Evolutionary conservation across 345 rosid genomes (phyloP).

Genomic region (Reutealis trisperma): DNA sequence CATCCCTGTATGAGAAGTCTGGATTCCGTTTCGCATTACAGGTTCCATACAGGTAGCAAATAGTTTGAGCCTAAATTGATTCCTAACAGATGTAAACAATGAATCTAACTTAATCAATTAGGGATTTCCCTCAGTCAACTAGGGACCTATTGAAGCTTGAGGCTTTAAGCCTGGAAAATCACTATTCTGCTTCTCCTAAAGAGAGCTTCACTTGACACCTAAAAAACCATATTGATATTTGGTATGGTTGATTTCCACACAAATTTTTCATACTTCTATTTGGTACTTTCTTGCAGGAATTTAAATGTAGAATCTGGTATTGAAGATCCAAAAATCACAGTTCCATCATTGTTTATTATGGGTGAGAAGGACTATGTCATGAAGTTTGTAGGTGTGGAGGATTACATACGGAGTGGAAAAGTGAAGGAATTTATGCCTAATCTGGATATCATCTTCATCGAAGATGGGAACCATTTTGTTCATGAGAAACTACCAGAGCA

Average conservation of each 20-base stretch:
- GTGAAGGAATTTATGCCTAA: slow-evolving; percentile 25
- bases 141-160: no score
- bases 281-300: slow-evolving; percentile 12
- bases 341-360: slow-evolving; percentile 23
- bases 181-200: no score
- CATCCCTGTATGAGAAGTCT: slow-evolving; percentile 31
- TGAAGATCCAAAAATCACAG: slow-evolving; percentile 21
- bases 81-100: no score
- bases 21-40: slow-evolving; percentile 28
- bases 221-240: no score
- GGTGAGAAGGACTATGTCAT: slow-evolving; percentile 28
- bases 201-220: no score
- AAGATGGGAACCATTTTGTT: slow-evolving; percentile 32
- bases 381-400: slow-evolving; percentile 23
- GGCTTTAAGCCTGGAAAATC: no score
- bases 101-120: not conserved
- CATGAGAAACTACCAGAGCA: slow-evolving; percentile 21
- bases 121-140: no score
- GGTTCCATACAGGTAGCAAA: slow-evolving; percentile 31
- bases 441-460: slow-evolving; percentile 22
- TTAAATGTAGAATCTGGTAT: slow-evolving; percentile 9
- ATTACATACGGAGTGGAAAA: slow-evolving; percentile 22
- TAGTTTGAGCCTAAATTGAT: no score
- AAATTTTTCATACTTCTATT: no score
- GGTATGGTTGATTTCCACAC: no score